Percentiles rank a stretch among this genome's conserved stretches.
Evolutionary conservation across 2,329 filamentous ascomycete species (phyloP).

Genomic region (Fusarium lyarnte): DNA sequence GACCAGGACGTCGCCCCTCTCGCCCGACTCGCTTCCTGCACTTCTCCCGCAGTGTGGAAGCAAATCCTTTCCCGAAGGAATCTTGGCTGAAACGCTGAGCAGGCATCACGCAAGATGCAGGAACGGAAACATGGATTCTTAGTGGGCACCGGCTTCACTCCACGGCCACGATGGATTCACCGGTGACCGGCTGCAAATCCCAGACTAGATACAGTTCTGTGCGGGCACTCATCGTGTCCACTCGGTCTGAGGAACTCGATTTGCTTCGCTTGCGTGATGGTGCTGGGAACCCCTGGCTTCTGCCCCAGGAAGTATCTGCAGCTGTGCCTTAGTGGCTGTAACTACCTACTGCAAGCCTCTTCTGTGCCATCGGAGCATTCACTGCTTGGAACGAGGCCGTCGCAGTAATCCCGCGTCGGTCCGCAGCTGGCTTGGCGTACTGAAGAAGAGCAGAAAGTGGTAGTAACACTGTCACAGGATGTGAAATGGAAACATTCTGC

Average conservation of each 20-base stretch:
- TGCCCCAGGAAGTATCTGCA: neutral
- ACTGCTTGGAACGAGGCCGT: neutral
- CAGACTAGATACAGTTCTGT: neutral
- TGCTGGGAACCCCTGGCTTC: neutral
- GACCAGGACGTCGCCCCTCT: neutral
- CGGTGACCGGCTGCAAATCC: neutral
- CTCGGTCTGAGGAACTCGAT: neutral
- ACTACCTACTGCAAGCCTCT: neutral
- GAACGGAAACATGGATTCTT: neutral
- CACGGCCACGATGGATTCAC: neutral
- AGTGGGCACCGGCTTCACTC: neutral
- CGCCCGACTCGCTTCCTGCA: neutral
- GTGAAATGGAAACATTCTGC: neutral
- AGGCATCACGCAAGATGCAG: neutral
- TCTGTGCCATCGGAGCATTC: neutral
- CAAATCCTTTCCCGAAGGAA: neutral
- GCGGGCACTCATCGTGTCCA: neutral
- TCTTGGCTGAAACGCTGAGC: slow-evolving; percentile 16
- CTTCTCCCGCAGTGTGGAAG: neutral
- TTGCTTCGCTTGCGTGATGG: neutral
- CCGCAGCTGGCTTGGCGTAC: neutral
- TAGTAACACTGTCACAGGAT: neutral
- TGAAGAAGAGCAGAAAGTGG: neutral
- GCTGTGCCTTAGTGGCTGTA: neutral
- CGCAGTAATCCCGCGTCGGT: neutral